These are phyloP conservation scores for Oidium heveae DNA, from an alignment of 2,329 filamentous ascomycete species.

Conservation along the genomic window DNA sequence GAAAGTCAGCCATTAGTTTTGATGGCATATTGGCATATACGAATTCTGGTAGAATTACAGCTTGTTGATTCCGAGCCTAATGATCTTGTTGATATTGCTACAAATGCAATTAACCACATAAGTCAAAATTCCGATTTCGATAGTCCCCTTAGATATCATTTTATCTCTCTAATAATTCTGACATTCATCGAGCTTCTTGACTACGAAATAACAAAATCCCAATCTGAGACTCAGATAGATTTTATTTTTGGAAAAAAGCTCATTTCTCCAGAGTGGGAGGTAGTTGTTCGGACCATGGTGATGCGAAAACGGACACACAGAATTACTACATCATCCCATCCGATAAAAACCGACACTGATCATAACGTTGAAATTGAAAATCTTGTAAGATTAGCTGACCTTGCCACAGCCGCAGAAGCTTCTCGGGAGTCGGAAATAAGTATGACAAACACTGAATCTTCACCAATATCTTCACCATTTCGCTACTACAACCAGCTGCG, in stretches of 20 bases:
- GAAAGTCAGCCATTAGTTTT: conserved; percentile 30
- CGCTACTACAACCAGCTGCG: not conserved
- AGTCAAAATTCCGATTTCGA: conserved; percentile 26
- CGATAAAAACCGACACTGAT: not conserved
- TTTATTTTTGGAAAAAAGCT: conserved; percentile 28
- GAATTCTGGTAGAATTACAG: conserved; percentile 35
- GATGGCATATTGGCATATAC: conserved; percentile 44
- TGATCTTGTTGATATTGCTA: conserved; percentile 33
- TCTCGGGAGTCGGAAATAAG: not conserved
- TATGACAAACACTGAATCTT: not conserved
- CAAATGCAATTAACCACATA: conserved; percentile 32
- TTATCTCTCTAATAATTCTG: conserved; percentile 31
- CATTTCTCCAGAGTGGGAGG: conserved; percentile 29
- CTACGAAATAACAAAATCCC: conserved; percentile 27
- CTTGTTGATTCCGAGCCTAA: conserved; percentile 27
- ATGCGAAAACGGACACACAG: not conserved
- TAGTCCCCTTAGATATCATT: conserved; percentile 42
- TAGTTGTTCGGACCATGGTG: conserved; percentile 16
- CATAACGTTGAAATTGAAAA: not conserved
- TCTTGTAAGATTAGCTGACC: not conserved
- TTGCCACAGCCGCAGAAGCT: not conserved
- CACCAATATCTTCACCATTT: not conserved
- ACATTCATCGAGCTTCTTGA: conserved; percentile 34
- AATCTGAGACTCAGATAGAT: conserved; percentile 28
- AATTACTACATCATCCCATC: not conserved